phyloP scores from a whole-genome alignment of 805 yeast species.

The Middelhovenomyces tepae region DNA sequence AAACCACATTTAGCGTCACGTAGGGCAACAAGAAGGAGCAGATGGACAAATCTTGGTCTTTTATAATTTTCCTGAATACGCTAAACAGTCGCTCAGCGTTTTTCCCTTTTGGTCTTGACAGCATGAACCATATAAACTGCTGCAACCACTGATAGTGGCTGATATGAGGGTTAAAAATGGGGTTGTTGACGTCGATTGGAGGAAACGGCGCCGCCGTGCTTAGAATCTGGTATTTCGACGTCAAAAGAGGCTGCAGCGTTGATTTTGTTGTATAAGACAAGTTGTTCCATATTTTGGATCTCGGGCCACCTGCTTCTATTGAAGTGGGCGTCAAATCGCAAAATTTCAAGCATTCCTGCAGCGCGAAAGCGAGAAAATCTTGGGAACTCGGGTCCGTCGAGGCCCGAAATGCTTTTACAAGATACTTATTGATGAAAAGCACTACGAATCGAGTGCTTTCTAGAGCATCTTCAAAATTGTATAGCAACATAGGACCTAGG shows the following conservation, averaged over 20 bases:
- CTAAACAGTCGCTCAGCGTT: constrained; percentile 42
- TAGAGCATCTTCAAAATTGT: constrained; percentile 50
- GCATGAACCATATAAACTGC: constrained; percentile 55
- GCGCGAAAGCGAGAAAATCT: constrained; percentile 72
- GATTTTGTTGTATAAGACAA: constrained; percentile 61
- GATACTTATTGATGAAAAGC: constrained; percentile 52
- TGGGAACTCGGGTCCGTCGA: constrained; percentile 82
- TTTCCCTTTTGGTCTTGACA: constrained; percentile 34
- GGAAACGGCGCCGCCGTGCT: constrained; percentile 39
- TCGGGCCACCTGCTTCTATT: constrained; percentile 6
- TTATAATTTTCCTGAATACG: constrained; percentile 54
- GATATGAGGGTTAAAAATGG: constrained; percentile 42
- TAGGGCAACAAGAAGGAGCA: constrained; percentile 72
- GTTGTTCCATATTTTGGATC: constrained; percentile 44
- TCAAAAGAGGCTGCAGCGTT: constrained; percentile 64
- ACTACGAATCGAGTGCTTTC: constrained; percentile 62
- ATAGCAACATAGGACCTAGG: constrained; percentile 41
- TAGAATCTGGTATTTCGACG: constrained; percentile 63
- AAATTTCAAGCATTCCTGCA: constrained; percentile 74
- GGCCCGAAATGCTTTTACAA: constrained; percentile 85
- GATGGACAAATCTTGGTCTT: constrained; percentile 61
- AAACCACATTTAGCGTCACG: constrained; percentile 54
- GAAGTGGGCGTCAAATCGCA: constrained; percentile 37
- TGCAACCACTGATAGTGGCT: constrained; percentile 61
- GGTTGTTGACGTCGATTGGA: constrained; percentile 46